Percentiles rank a stretch among this genome's conserved stretches.
Evolutionary conservation across 805 yeast species (phyloP).

Genomic region (Metschnikowia koreensis): DNA sequence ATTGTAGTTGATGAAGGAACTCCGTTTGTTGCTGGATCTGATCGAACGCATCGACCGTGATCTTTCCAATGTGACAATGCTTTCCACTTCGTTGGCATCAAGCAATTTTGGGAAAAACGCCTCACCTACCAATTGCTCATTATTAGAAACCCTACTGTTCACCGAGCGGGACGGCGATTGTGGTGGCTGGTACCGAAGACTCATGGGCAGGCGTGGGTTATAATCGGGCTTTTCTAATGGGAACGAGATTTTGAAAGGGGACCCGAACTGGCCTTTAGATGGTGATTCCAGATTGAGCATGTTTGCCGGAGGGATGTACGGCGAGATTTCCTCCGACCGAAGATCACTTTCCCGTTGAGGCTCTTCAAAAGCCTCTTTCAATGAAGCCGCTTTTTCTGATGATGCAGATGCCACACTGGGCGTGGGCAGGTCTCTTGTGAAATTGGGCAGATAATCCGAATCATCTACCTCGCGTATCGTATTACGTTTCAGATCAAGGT

Average conservation of each 20-base stretch:
- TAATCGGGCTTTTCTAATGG: slow-evolving; percentile 1
- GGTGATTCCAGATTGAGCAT: slow-evolving; percentile 10
- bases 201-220: not conserved
- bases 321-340: not conserved
- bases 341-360: not conserved
- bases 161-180: slow-evolving; percentile 5
- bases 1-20: slow-evolving; percentile 38
- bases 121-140: slow-evolving; percentile 40
- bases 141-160: slow-evolving; percentile 7
- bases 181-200: slow-evolving; percentile 4
- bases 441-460: slow-evolving; percentile 17
- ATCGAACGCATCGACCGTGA: slow-evolving; percentile 57
- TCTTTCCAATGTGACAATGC: slow-evolving; percentile 70
- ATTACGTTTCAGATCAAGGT: slow-evolving; percentile 9
- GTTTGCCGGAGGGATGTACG: slow-evolving; percentile 1
- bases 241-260: slow-evolving; percentile 32
- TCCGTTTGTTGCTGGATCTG: slow-evolving; percentile 33
- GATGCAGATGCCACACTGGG: not conserved
- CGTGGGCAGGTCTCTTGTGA: slow-evolving; percentile 6
- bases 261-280: slow-evolving; percentile 22
- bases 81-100: slow-evolving; percentile 66
- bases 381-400: not conserved
- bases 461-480: slow-evolving; percentile 22
- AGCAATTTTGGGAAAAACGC: slow-evolving; percentile 70
- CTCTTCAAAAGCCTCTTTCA: not conserved